Conservation (phyloP, 805 yeast genomes). For the Sporopachydermia quercuum region DNA sequence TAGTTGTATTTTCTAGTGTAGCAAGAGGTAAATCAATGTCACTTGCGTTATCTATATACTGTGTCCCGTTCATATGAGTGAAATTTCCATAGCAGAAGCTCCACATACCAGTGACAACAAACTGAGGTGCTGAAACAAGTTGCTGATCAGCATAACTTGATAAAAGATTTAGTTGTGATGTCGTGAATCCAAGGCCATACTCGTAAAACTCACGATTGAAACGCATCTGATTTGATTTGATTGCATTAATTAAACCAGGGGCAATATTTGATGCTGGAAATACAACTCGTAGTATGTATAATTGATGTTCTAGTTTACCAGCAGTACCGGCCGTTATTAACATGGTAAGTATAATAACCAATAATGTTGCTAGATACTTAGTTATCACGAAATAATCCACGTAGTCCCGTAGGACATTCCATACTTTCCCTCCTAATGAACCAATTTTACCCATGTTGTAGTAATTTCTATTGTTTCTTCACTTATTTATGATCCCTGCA, state of each 20-base stretch:
- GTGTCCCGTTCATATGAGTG: background rate
- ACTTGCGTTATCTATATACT: background rate
- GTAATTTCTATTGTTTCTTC: no score
- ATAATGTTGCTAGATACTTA: background rate
- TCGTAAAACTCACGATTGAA: slow-evolving; percentile 11
- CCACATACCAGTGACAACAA: slow-evolving; percentile 25
- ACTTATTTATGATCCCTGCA: no score
- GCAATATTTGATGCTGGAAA: slow-evolving; percentile 40
- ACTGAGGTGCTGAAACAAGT: slow-evolving; percentile 35
- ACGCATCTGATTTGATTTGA: slow-evolving; percentile 19
- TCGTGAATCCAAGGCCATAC: slow-evolving; percentile 24
- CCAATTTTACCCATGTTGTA: no score
- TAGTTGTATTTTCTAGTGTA: background rate
- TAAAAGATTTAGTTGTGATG: slow-evolving; percentile 32
- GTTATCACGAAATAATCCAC: background rate
- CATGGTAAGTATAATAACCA: background rate
- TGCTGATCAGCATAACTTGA: slow-evolving; percentile 30
- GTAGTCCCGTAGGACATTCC: background rate
- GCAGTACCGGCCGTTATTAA: slow-evolving; percentile 9
- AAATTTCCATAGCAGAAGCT: slow-evolving; percentile 31
- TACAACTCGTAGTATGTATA: slow-evolving; percentile 23
- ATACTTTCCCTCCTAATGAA: no score
- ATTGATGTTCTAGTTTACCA: no score
- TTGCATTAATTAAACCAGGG: slow-evolving; percentile 32
- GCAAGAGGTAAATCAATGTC: background rate